Base-by-base conservation (phyloP, 768 basidiomycete species). In the button mushroom (Agaricus bisporus) region DNA sequence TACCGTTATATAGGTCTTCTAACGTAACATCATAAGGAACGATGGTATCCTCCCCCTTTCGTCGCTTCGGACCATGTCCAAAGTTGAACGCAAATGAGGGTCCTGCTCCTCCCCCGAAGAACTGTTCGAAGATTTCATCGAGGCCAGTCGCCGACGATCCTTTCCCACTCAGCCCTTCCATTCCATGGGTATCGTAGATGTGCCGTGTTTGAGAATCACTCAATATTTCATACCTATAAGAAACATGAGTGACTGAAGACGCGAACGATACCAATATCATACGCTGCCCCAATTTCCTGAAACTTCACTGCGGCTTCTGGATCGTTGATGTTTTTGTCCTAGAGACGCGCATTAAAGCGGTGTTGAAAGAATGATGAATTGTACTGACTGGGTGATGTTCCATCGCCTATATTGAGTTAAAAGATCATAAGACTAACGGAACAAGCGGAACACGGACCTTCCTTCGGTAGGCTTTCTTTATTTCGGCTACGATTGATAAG, bases 1-100 rank as follows among this genome's bases (percentile, higher is more conserved):
- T 95, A 28, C 95, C 95, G 53, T 87, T 89, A 70, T 92, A 98
- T 18, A 95, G 72, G 66, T 98, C 95, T 68, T 97, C 95, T 28
- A 98, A 76, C 4, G 89, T 86, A 49, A 95, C 89, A 38, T 90
- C 78, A 65, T 95, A 88, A 3, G 84, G 81, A 58, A 92, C 83
- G 43, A 85, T 73, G 18, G 85, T 80, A 64, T 94, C 85, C 60
- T 87, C 76, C 14, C 86, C 86, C 60, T 81, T 83, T 12, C 73
- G 73, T 58, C 79, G 70, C 58, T 75, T 70, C 56, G 73, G 69
- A 48, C 73, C 71, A 48, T 82, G 77, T 42, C 78, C 82, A 61
- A 88, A 88, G 50, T 81, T 78, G 62, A 91, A 92, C 51, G 75
- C 75, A 61, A 87, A 82, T 63, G 69, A 66, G 10, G 73, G 75